These are phyloP conservation scores for Thalassiosira exigua DNA, from an alignment of 352 stramenopile genomes.

Conservation along the genomic window DNA sequence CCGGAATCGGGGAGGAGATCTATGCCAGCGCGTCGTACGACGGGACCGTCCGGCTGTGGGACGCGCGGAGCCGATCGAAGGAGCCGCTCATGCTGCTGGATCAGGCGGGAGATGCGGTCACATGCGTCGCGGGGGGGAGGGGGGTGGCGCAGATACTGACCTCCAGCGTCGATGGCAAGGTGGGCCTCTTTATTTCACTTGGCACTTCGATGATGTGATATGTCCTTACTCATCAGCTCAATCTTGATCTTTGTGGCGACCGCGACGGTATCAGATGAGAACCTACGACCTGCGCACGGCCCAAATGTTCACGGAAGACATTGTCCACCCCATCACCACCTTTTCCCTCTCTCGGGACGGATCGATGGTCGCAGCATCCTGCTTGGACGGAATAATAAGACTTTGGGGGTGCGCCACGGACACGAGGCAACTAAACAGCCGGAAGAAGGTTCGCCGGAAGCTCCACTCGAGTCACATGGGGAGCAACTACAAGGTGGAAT, in stretches of 20 bases:
- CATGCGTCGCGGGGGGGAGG: conserved; percentile 53
- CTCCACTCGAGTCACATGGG: conserved; percentile 52
- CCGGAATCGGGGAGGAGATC: conserved; percentile 43
- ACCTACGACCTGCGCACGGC: conserved; percentile 78
- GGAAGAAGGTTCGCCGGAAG: conserved; percentile 33
- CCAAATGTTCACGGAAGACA: conserved; percentile 58
- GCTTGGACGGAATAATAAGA: conserved; percentile 77
- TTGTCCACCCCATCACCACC: conserved; percentile 63
- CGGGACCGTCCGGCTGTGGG: conserved; percentile 75
- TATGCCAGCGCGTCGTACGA: conserved; percentile 77
- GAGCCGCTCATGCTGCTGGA: conserved; percentile 73
- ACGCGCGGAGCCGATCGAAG: conserved; percentile 57
- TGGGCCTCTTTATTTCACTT: too few relatives aligned
- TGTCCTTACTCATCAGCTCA: too few relatives aligned
- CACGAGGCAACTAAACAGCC: conserved; percentile 47
- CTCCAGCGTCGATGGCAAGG: conserved; percentile 49
- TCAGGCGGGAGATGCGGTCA: conserved; percentile 79
- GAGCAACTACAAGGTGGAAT: conserved; percentile 73
- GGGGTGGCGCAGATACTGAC: conserved; percentile 32
- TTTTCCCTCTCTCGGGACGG: conserved; percentile 65
- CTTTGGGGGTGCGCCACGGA: conserved; percentile 50
- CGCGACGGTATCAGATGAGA: too few relatives aligned
- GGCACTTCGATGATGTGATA: too few relatives aligned
- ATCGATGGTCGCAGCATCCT: conserved; percentile 63
- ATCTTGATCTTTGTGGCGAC: conserved; percentile 50